Evolutionary conservation across 257 asterid genomes (phyloP).

Genomic region (Solanum ossicruentum): DNA sequence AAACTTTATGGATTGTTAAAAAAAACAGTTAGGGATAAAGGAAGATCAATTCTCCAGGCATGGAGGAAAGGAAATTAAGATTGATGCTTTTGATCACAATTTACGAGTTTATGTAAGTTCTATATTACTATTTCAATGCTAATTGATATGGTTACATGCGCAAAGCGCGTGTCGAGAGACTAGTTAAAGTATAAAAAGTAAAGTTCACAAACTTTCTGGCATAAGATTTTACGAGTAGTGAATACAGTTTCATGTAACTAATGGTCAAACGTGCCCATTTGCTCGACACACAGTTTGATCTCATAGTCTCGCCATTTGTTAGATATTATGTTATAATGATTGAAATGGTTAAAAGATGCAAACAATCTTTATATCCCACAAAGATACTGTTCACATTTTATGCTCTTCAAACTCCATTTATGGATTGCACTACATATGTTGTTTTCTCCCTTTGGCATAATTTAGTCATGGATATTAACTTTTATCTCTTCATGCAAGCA

Average conservation of each 20-base stretch:
- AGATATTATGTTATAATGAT: not conserved
- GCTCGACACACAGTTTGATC: not conserved
- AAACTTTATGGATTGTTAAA: no score
- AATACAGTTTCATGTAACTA: not conserved
- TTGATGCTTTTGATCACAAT: no score
- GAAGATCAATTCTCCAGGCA: no score
- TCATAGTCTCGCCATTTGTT: not conserved
- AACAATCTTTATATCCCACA: not conserved
- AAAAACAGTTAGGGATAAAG: no score
- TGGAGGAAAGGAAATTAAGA: no score
- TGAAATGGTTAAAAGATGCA: not conserved
- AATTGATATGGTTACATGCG: no score
- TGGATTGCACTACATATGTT: no score
- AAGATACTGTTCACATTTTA: not conserved
- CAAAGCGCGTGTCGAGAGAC: no score
- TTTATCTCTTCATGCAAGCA: not conserved
- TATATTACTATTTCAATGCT: no score
- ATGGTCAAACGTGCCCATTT: not conserved
- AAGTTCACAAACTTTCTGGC: not conserved
- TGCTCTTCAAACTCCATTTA: no score
- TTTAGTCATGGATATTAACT: not conserved
- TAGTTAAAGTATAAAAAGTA: not conserved
- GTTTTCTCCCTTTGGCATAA: not conserved
- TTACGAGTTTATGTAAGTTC: no score
- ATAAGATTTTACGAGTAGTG: not conserved